Conservation (phyloP, 495 filamentous ascomycete species). For the Neurospora sp. region DNA sequence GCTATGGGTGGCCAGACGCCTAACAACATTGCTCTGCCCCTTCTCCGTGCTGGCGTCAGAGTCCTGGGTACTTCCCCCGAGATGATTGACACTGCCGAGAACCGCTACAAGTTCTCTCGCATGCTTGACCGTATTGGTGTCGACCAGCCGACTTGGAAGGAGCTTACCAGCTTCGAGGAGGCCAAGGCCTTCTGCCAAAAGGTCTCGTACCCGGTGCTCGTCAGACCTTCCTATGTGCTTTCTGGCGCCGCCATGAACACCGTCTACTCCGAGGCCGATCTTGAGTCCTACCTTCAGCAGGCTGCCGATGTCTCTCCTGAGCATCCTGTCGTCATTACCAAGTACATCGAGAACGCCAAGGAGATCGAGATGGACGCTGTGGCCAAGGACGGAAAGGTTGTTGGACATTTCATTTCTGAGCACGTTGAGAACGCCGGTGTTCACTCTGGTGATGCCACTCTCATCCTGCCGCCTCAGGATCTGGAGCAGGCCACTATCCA, state of each 20-base stretch:
- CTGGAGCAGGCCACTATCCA: conserved; percentile 78
- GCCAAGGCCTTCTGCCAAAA: conserved; percentile 73
- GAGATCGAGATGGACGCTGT: conserved; percentile 98
- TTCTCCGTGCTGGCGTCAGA: conserved; percentile 81
- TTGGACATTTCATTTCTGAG: conserved; percentile 90
- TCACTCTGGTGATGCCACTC: conserved; percentile 89
- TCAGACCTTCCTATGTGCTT: conserved; percentile 89
- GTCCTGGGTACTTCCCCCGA: conserved; percentile 93
- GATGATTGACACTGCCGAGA: conserved; percentile 97
- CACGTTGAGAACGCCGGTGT: conserved; percentile 96
- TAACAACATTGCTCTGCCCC: conserved; percentile 91
- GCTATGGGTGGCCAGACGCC: conserved; percentile 98
- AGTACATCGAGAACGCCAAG: conserved; percentile 94
- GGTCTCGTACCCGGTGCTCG: conserved; percentile 86
- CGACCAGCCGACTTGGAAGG: conserved; percentile 97
- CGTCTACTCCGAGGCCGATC: conserved; percentile 76
- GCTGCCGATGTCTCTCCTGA: conserved; percentile 88
- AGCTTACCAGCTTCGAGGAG: conserved; percentile 81
- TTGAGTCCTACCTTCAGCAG: conserved; percentile 79
- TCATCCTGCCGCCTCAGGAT: conserved; percentile 92
- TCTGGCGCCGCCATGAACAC: conserved; percentile 98
- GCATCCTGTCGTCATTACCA: conserved; percentile 95
- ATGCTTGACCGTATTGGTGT: conserved; percentile 94
- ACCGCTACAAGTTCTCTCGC: conserved; percentile 96
- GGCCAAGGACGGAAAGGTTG: conserved; percentile 71